Base-by-base conservation (phyloP, 106 monocot species). In the Alisma plantagoaquatica region DNA sequence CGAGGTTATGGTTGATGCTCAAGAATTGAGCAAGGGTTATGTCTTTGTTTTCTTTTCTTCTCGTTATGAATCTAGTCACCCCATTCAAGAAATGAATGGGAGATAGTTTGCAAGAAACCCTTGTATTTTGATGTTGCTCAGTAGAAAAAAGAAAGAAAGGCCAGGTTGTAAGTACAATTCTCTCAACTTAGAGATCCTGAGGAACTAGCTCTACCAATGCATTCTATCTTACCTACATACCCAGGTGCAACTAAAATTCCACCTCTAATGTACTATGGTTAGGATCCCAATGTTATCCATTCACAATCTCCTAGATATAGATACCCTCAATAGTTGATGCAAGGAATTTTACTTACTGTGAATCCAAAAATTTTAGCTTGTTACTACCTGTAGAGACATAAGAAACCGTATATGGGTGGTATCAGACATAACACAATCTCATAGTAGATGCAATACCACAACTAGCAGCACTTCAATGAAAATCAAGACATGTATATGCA, bases 1-100 rank as follows among this genome's bases (percentile, higher is more conserved):
- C 71, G 81, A 77, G 74, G 77, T 87, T 27, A 82, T 87, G 87
- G 46, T 64, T 54, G 75, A 82, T 62, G 2, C 67, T 18, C 33
- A 72, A 29, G 78, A 78, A 2, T 60, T 58, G 42, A 87, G 82
- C 60, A 75, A 38, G 45, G 87, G 78, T 32, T 69, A 33, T 43
- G 82, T 72, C 25, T 87, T 87, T 79, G 78, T 82, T 29, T 50
- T 65, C 21, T 79, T 87, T 67, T 59, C 56, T 10, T 50, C 70
- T 17, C 49, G 69, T 16, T 74, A 82, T 18, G 78, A 78, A 35
- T 82, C 82, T 59, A 43, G 22, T 10, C 60, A 11, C 54, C 81
- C 77, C 29, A 82, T 87, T 42, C 61, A 57, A 59, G 70, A 57
- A 63, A 70, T 83, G 70, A 70, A 77, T 57, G 77, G 82, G 0